Base-by-base conservation (phyloP, 768 basidiomycete genomes). In the Lactarius tabidus region DNA sequence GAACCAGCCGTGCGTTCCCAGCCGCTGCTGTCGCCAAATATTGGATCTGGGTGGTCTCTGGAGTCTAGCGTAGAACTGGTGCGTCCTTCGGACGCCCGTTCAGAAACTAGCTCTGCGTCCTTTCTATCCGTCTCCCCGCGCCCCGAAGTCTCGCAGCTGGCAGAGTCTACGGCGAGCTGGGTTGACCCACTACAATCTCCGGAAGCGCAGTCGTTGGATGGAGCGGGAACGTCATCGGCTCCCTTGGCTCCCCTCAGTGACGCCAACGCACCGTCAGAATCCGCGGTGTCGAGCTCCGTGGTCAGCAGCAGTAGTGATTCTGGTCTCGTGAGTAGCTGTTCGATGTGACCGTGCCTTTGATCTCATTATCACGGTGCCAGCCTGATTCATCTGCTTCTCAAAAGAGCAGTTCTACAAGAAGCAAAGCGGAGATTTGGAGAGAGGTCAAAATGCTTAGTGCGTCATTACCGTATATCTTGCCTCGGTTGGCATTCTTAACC, bases 361-460 rank as follows among this genome's bases (percentile, higher is more conserved):
- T 10, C 5, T 12, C 10, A 17, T 29, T 62, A 18, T 36, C 38
- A 14, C 45, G 35, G 33, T 55, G 39, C 20, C 48, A 62, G 57
- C 54, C 60, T 52, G 65, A 70, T 60, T 62, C 66, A 54, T 48
- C 64, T 55, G 36, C 66, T 39, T 62, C 69, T 36, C 55, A 68
- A 20, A 69, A 71, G 20, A 67, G 63, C 48, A 6, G 59, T 33
- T 66, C 68, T 48, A 76, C 77, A 29, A 79, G 83, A 66, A 86
- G 83, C n/a, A 94, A 89, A 73, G 84, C 82, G 1, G 89, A 95
- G 71, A 79, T 98, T 8, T 98, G 96, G 96, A 87, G 87, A 63
- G 93, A 97, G 75, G 83, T 97, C 41, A 98, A 97, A 74, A 84
- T 94, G 41, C 85, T 95, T 36, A 87, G 92, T 89, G 71, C 55